These are phyloP conservation scores for Cyphellophora europaea DNA, from an alignment of 2,329 filamentous ascomycete species.

Conservation along the genomic window DNA sequence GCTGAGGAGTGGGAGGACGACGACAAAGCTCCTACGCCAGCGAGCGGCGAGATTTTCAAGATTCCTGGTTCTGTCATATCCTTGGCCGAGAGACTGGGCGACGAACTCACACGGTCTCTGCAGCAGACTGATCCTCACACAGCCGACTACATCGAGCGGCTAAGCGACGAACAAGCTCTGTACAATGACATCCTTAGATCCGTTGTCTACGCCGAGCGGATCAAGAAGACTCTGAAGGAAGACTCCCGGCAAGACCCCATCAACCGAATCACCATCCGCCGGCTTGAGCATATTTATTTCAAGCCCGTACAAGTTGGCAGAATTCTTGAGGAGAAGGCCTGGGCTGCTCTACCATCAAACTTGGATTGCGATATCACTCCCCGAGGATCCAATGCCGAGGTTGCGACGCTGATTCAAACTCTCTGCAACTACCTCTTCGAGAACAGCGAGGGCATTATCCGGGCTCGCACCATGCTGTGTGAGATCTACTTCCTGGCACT, in stretches of 20 bases:
- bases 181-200: constrained; percentile 90
- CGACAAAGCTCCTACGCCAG: constrained; percentile 75
- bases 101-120: constrained; percentile 93
- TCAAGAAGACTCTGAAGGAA: constrained; percentile 56
- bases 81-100: constrained; percentile 87
- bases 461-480: constrained; percentile 93
- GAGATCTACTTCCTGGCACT: constrained; percentile 98
- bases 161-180: constrained; percentile 80
- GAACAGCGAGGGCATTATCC: constrained; percentile 90
- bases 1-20: constrained; percentile 99
- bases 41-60: constrained; percentile 68
- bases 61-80: constrained; percentile 93
- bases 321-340: constrained; percentile 89
- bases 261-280: constrained; percentile 87
- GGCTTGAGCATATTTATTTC: constrained; percentile 97
- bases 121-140: constrained; percentile 98
- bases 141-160: constrained; percentile 92
- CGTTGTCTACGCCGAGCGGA: constrained; percentile 76
- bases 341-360: constrained; percentile 64
- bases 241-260: constrained; percentile 75
- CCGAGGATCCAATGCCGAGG: constrained; percentile 57
- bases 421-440: constrained; percentile 93
- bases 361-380: constrained; percentile 76
- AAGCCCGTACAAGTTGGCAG: constrained; percentile 91
- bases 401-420: constrained; percentile 66